Evolutionary conservation across 2,329 filamentous ascomycete genomes (phyloP).

Genomic region (Ascocoryne sarcoides): DNA sequence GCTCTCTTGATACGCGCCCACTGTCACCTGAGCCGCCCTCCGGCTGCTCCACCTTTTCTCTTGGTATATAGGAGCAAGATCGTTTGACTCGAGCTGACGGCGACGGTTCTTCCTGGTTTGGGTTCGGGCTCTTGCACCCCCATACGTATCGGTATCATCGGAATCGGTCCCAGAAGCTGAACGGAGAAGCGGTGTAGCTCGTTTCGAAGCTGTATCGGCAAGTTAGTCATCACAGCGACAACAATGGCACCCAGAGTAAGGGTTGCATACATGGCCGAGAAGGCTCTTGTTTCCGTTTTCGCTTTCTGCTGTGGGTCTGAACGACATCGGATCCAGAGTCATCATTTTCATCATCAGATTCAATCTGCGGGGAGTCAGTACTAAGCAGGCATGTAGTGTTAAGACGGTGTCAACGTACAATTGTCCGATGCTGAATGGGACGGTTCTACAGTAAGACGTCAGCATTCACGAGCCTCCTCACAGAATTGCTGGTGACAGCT

Average conservation of each 20-base stretch:
- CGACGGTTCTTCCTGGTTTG: constrained; percentile 71
- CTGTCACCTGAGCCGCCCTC: constrained; percentile 64
- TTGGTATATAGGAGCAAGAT: constrained; percentile 55
- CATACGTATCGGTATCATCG: constrained; percentile 65
- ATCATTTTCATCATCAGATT: constrained; percentile 42
- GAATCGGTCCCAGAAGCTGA: constrained; percentile 58
- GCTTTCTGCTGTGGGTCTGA: constrained; percentile 47
- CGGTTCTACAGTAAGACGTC: constrained; percentile 36
- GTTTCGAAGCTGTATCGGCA: constrained; percentile 45
- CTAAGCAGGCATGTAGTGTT: constrained; percentile 6
- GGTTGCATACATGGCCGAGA: constrained; percentile 51
- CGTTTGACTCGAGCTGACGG: constrained; percentile 57
- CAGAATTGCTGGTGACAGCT: constrained; percentile 32
- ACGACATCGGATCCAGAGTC: constrained; percentile 70
- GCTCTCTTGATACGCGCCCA: constrained; percentile 56
- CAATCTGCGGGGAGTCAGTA: constrained; percentile 36
- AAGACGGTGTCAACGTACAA: constrained; percentile 36
- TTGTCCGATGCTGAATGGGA: constrained; percentile 43
- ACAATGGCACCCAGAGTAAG: constrained; percentile 8
- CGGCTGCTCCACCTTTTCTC: constrained; percentile 91
- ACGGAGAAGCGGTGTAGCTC: constrained; percentile 45
- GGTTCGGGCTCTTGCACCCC: constrained; percentile 61
- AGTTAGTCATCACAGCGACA: constrained; percentile 15
- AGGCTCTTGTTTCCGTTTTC: constrained; percentile 58
- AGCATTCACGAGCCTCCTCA: constrained; percentile 17